phyloP scores from a whole-genome alignment of 768 basidiomycete genomes.

The Suillus weaverae region DNA sequence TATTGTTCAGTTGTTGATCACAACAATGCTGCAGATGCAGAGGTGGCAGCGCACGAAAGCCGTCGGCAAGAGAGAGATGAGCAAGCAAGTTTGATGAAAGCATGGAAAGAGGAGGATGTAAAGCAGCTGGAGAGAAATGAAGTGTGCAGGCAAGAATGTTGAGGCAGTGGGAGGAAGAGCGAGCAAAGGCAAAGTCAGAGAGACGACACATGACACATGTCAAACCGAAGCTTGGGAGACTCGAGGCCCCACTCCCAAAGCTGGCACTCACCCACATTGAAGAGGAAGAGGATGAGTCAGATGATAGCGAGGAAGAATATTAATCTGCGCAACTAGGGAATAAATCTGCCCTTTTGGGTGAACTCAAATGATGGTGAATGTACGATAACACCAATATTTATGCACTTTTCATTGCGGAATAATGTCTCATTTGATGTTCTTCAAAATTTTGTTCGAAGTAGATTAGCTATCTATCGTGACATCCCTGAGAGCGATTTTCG shows the following conservation, averaged over 20 bases:
- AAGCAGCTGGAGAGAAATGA: background rate
- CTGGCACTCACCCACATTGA: background rate
- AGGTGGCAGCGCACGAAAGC: too few species aligned
- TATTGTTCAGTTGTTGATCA: background rate
- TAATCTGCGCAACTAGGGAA: too few species aligned
- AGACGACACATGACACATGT: background rate
- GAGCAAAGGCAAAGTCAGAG: background rate
- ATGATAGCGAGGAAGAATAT: background rate
- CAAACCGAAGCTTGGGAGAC: background rate
- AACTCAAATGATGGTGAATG: too few species aligned
- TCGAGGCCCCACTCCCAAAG: background rate
- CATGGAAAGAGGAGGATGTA: background rate
- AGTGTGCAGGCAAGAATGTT: background rate
- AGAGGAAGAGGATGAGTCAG: background rate
- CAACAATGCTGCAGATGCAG: background rate
- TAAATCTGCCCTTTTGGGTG: too few species aligned
- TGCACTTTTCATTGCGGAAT: too few species aligned
- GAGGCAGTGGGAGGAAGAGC: background rate
- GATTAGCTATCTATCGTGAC: too few species aligned
- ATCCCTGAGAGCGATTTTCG: too few species aligned
- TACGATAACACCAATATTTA: too few species aligned
- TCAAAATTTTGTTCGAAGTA: too few species aligned
- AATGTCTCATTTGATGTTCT: too few species aligned
- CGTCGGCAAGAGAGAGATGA: background rate
- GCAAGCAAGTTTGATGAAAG: background rate